Evolutionary conservation across 257 asterid genomes (phyloP).

Genomic region (Capsicum pubescens): DNA sequence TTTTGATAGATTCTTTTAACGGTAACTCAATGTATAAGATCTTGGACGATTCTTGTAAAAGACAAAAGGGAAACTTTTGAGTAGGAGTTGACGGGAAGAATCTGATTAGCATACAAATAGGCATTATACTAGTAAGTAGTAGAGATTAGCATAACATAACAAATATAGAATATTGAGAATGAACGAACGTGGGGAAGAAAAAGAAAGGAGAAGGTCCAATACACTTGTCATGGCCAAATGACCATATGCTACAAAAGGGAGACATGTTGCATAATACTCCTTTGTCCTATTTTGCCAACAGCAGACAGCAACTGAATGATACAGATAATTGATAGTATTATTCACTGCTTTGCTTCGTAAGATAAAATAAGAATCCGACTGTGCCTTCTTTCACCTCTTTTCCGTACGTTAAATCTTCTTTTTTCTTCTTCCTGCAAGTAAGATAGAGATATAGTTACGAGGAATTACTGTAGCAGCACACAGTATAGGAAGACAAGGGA

Average conservation of each 20-base stretch:
- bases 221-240: constrained; percentile 10
- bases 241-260: not conserved
- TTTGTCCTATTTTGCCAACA: not conserved
- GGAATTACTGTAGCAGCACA: no score
- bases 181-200: not conserved
- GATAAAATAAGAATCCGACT: no score
- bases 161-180: not conserved
- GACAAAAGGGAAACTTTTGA: constrained; percentile 12
- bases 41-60: not conserved
- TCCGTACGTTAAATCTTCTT: no score
- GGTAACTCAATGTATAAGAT: not conserved
- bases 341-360: no score
- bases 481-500: no score
- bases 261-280: not conserved
- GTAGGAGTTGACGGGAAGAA: not conserved
- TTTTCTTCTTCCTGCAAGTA: no score
- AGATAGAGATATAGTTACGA: no score
- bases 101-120: not conserved
- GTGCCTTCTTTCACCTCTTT: no score
- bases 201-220: not conserved
- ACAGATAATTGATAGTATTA: not conserved
- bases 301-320: not conserved
- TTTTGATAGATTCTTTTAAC: no score
- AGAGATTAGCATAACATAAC: not conserved
- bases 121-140: not conserved